These are phyloP conservation scores for Diaporthe sp. DNA, from an alignment of 2,329 filamentous ascomycete genomes.

Conservation along the genomic window DNA sequence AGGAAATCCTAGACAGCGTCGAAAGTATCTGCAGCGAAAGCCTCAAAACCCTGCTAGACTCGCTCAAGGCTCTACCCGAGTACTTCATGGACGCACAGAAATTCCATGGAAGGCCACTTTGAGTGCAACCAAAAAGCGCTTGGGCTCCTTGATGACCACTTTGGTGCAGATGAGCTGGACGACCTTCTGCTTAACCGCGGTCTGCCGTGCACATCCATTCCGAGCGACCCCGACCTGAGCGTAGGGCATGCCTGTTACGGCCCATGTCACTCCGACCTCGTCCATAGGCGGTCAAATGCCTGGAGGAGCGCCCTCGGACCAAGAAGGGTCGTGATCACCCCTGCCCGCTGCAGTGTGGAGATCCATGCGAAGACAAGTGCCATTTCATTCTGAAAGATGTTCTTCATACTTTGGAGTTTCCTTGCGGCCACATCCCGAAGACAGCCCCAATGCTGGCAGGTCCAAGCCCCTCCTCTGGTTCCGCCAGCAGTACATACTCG, in stretches of 20 bases:
- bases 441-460: constrained; percentile 50
- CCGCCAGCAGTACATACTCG: too few species aligned
- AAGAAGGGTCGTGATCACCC: constrained; percentile 55
- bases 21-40: constrained; percentile 6
- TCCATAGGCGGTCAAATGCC: constrained; percentile 59
- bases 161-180: too few species aligned
- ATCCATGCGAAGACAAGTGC: constrained; percentile 53
- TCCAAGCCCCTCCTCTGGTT: constrained; percentile 60
- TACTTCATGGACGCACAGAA: constrained; percentile 27
- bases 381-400: constrained; percentile 43
- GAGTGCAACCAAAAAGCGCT: constrained; percentile 34
- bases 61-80: constrained; percentile 11
- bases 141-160: constrained; percentile 32
- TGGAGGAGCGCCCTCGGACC: constrained; percentile 54
- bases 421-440: constrained; percentile 54
- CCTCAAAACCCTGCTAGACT: constrained; percentile 6
- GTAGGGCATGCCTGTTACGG: constrained; percentile 59
- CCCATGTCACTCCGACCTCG: constrained; percentile 57
- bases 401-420: constrained; percentile 40
- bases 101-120: background rate
- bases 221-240: too few species aligned
- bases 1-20: constrained; percentile 15
- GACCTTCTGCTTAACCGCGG: too few species aligned
- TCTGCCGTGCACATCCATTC: too few species aligned
- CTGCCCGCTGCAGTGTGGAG: constrained; percentile 56